phyloP scores from a whole-genome alignment of 495 filamentous ascomycete species.

The Lophium mytilinum region DNA sequence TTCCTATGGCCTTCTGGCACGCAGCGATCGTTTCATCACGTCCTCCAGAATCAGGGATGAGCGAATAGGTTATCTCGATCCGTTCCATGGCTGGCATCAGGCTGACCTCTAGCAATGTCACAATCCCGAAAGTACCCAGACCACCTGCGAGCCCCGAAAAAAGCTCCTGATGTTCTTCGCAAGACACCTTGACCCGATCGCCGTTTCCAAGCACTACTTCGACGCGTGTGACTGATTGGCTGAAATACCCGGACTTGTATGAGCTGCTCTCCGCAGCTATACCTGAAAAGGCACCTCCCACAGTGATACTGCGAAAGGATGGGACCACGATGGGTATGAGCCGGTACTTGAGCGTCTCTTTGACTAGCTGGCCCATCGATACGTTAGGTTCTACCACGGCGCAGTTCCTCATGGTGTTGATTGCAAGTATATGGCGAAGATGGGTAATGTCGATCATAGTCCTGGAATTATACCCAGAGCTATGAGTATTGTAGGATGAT shows the following conservation, averaged over 20 bases:
- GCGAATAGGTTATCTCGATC: conserved; percentile 48
- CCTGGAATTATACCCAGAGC: neutral
- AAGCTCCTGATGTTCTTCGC: conserved; percentile 37
- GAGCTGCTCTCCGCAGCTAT: conserved; percentile 49
- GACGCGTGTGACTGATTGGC: conserved; percentile 41
- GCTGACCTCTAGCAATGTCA: conserved; percentile 46
- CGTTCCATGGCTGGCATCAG: conserved; percentile 41
- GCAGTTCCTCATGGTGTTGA: neutral
- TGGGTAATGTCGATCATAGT: neutral
- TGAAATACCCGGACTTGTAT: conserved; percentile 51
- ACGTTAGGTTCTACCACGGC: neutral
- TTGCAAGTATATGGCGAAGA: neutral
- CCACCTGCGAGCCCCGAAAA: conserved; percentile 47
- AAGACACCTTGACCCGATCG: conserved; percentile 38
- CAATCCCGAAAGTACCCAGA: conserved; percentile 46
- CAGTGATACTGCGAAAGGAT: conserved; percentile 40
- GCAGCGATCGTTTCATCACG: conserved; percentile 36
- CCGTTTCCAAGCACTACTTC: conserved; percentile 51
- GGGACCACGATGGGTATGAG: neutral
- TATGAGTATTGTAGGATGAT: neutral
- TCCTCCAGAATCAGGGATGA: conserved; percentile 37
- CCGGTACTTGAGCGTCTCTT: neutral
- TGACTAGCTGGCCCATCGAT: neutral
- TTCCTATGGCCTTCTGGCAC: conserved; percentile 27
- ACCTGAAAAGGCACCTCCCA: conserved; percentile 49